A percentile compares a stretch with the other conserved stretches of the same genome.
These are phyloP conservation scores for Tricholoma flavovirens DNA, from an alignment of 768 basidiomycete species.

Conservation along the genomic window DNA sequence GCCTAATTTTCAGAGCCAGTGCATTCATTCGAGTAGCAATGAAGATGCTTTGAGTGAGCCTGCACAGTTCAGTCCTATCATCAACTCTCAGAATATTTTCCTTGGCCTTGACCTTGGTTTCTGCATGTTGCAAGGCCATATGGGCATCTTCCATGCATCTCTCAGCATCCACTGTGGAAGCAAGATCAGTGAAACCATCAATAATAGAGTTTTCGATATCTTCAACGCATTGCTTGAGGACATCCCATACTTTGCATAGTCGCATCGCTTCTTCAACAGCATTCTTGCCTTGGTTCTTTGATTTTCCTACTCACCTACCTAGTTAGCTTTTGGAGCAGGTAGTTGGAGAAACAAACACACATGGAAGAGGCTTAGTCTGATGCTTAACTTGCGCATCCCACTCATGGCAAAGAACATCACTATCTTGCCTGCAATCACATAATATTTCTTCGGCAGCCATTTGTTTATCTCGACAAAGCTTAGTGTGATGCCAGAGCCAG, in stretches of 20 bases:
- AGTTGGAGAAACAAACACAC: neutral
- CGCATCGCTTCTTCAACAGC: neutral
- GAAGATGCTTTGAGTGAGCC: too few species aligned
- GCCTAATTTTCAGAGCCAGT: slow-evolving; percentile 17
- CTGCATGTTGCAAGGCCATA: neutral
- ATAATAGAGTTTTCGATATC: neutral
- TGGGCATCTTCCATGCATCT: neutral
- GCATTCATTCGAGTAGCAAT: slow-evolving; percentile 14
- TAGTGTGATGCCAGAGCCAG: slow-evolving; percentile 1
- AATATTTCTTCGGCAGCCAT: slow-evolving; percentile 2
- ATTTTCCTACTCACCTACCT: slow-evolving; percentile 9
- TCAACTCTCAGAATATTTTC: neutral
- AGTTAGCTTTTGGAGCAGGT: neutral
- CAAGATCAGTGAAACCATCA: neutral
- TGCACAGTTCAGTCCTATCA: neutral
- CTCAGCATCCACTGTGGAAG: neutral
- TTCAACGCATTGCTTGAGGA: too few species aligned
- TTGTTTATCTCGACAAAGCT: neutral
- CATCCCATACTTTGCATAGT: neutral
- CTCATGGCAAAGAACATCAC: slow-evolving; percentile 2
- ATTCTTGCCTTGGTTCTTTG: neutral
- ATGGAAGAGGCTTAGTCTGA: neutral
- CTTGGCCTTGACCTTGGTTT: neutral
- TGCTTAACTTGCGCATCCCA: slow-evolving; percentile 15
- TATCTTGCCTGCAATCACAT: neutral